These are phyloP conservation scores for Chloranthus sessilifolius DNA, from an alignment of 164 flowering plant genomes.

Conservation along the genomic window DNA sequence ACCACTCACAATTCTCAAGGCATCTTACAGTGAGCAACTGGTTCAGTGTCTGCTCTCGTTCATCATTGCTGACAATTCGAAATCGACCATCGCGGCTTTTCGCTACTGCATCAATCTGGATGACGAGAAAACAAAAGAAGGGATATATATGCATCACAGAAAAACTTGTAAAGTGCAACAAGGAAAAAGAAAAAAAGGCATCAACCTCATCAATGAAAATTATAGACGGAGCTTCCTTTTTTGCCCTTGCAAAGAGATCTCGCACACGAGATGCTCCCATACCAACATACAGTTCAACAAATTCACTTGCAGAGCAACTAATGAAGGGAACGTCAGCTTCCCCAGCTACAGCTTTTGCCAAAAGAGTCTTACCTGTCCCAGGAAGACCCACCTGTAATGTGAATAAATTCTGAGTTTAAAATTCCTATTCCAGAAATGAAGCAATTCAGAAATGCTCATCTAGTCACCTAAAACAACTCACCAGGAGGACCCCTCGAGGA, in stretches of 20 bases:
- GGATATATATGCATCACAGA: background rate
- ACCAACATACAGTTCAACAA: constrained; percentile 96
- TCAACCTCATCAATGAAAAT: constrained; percentile 96
- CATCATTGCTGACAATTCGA: constrained; percentile 93
- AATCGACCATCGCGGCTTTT: constrained; percentile 95
- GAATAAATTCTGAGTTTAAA: constrained; percentile 15
- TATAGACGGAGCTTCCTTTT: constrained; percentile 96
- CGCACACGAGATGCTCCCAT: constrained; percentile 99
- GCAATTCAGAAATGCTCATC: background rate
- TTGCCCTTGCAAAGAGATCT: constrained; percentile 92
- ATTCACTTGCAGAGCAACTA: constrained; percentile 98
- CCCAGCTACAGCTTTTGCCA: constrained; percentile 99
- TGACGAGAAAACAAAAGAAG: constrained; percentile 4
- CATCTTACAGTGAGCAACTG: constrained; percentile 84
- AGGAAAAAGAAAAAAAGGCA: background rate
- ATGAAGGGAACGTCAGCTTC: constrained; percentile 99
- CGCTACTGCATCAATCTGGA: constrained; percentile 98
- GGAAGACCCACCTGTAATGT: constrained; percentile 94
- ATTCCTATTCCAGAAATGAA: background rate
- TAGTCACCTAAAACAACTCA: constrained; percentile 33
- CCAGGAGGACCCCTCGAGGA: constrained; percentile 98
- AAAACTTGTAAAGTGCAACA: background rate
- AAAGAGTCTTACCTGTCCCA: constrained; percentile 98
- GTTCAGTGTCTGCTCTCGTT: constrained; percentile 93
- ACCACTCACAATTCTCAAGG: background rate